These are phyloP conservation scores for Cyberlindnera galapagoensis DNA, from an alignment of 805 yeast genomes.

Conservation along the genomic window DNA sequence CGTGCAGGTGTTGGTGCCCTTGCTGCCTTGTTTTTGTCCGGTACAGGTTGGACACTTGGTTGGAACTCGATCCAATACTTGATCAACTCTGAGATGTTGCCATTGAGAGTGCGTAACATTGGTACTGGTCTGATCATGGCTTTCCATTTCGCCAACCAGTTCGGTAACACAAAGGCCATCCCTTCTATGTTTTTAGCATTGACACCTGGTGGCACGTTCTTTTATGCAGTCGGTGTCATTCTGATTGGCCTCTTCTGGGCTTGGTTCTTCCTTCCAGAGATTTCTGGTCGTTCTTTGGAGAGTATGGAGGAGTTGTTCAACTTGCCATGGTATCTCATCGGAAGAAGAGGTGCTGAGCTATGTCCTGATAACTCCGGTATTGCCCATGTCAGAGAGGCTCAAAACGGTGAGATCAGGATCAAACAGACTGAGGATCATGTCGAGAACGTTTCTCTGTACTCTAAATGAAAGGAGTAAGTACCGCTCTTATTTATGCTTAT, in stretches of 20 bases:
- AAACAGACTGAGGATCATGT: conserved; percentile 12
- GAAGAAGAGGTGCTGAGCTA: conserved; percentile 45
- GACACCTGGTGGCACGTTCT: conserved; percentile 44
- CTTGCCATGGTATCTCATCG: conserved; percentile 53
- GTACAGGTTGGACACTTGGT: conserved; percentile 55
- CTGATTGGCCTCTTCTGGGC: conserved; percentile 33
- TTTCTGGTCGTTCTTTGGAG: conserved; percentile 33
- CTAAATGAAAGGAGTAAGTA: too few relatives aligned
- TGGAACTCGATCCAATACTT: conserved; percentile 52
- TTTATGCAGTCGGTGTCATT: conserved; percentile 40
- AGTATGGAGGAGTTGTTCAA: conserved; percentile 31
- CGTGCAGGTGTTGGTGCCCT: conserved; percentile 42
- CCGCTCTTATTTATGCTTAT: too few relatives aligned
- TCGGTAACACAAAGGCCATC: conserved; percentile 49
- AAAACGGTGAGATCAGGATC: conserved; percentile 10
- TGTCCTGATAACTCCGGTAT: conserved; percentile 46
- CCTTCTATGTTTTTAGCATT: conserved; percentile 44
- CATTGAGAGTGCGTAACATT: conserved; percentile 41
- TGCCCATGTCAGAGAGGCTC: conserved; percentile 15
- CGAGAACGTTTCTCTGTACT: conserved; percentile 7
- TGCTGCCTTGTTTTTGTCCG: conserved; percentile 43
- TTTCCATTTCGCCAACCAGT: conserved; percentile 51
- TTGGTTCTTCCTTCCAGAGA: conserved; percentile 34
- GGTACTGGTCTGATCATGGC: conserved; percentile 48
- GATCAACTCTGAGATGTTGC: conserved; percentile 49